Evolutionary conservation across 2,329 filamentous ascomycete genomes (phyloP), one percentile per base, ranked within the genome.

Genomic region (Aspergillus spinulosporus): DNA sequence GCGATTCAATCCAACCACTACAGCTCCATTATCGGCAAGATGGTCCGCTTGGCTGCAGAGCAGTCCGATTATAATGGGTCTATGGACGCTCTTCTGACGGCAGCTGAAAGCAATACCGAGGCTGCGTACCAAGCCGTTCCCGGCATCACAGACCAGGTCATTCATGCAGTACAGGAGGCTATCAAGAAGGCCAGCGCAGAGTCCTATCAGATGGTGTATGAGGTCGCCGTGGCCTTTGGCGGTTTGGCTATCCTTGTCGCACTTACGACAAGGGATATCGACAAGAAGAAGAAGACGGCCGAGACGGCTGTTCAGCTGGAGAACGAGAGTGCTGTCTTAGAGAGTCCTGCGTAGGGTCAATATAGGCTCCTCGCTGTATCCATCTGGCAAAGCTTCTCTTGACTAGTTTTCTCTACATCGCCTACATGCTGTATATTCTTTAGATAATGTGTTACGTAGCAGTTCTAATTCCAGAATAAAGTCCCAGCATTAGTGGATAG

Each of bases 261-360:
- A 2, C 32, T 48, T 2, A 48, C 46, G 6, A 48, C 46, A 2
- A 15, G 46, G 4, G 46, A 48, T 7, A 48, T 48, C 5, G 46
- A 48, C 32, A 48, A 48, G 46, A 37, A 48, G 31, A 48, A 37
- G 31, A 48, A 48, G 12, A 48, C 46, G 4, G 37, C 6, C 5
- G 46, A 48, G 14, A 37, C 32, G 6, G 46, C 46, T 2, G 46
- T 48, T 2, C 46, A 37, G 31, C 12, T 48, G 6, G 46, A 48
- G 5, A 48, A 48, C 12, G 31, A 48, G 15, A 5, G 15, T 32
- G 29, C 21, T 21, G 21, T 21, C n/a, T n/a, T n/a, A n/a, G 7
- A 15, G 4, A 14, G 12, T 3, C 12, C 40, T 43, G 40, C 26
- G 2, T 43, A 14, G 26, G 6, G 32, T 36, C n/a, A 32, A 32